Conservation (phyloP, 495 filamentous ascomycete genomes). For the Parathielavia appendiculata region DNA sequence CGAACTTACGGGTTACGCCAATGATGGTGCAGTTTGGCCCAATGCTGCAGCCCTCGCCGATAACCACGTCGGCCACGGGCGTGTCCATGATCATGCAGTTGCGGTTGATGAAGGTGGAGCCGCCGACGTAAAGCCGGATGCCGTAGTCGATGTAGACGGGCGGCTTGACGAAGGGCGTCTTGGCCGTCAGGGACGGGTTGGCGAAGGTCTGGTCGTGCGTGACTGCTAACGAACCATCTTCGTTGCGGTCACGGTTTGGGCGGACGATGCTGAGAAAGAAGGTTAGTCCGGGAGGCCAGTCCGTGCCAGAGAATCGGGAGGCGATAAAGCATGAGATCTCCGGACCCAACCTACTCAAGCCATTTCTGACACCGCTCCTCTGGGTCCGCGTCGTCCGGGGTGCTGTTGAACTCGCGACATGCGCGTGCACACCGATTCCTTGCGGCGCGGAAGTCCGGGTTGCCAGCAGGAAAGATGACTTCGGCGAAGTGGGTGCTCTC, state of each 20-base stretch:
- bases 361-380: conserved; percentile 28
- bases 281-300: background rate
- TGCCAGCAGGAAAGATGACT: conserved; percentile 32
- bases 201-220: conserved; percentile 35
- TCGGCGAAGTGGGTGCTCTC: conserved; percentile 2
- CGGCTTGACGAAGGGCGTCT: conserved; percentile 35
- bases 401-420: conserved; percentile 35
- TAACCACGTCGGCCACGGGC: conserved; percentile 34
- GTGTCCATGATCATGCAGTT: conserved; percentile 38
- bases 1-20: conserved; percentile 26
- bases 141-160: conserved; percentile 37
- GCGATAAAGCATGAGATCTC: too few species aligned
- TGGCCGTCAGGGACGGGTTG: conserved; percentile 28
- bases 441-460: conserved; percentile 32
- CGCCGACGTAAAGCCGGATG: conserved; percentile 29
- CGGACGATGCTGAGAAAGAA: conserved; percentile 30
- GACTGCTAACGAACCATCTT: conserved; percentile 22
- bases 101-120: conserved; percentile 35
- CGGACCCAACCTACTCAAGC: conserved; percentile 26
- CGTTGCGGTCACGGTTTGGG: conserved; percentile 26
- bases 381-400: conserved; percentile 32
- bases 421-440: conserved; percentile 30
- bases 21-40: conserved; percentile 34
- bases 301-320: too few species aligned
- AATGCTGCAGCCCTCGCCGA: conserved; percentile 34